These are phyloP conservation scores for Plasmodium fragile DNA, from an alignment of 169 alveolate genomes.

Conservation along the genomic window DNA sequence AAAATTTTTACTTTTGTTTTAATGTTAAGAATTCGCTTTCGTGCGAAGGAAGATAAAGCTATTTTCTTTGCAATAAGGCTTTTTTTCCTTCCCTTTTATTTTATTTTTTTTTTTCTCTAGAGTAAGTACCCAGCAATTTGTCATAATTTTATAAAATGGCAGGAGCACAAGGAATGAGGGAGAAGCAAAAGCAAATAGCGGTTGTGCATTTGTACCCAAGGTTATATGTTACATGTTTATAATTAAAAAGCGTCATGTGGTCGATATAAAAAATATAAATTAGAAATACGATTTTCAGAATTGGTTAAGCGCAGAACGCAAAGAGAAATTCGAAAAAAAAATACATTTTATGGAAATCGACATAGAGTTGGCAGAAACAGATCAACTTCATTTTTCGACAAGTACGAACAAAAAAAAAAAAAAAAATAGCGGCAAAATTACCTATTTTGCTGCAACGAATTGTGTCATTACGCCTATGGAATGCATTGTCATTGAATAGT, in stretches of 20 bases:
- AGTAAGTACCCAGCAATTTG: background rate
- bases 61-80: background rate
- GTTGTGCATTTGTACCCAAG: background rate
- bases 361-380: background rate
- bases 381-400: background rate
- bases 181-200: background rate
- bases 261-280: background rate
- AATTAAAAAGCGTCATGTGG: background rate
- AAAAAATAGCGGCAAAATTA: background rate
- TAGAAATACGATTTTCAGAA: background rate
- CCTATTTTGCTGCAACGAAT: background rate
- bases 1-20: background rate
- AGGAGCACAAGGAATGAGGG: background rate
- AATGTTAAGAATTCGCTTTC: background rate
- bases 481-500: background rate
- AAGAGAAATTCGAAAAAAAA: background rate
- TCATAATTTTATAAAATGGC: background rate
- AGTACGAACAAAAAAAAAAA: background rate
- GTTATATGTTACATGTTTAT: background rate
- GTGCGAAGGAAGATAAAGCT: background rate
- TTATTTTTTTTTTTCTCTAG: background rate
- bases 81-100: background rate
- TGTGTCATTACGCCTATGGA: background rate
- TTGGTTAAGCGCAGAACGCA: conserved; percentile 1
- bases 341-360: background rate